Evolutionary conservation across 768 basidiomycete species (phyloP), one percentile per base, ranked within the genome.

Genomic region (Pleurotus tuoliensis): DNA sequence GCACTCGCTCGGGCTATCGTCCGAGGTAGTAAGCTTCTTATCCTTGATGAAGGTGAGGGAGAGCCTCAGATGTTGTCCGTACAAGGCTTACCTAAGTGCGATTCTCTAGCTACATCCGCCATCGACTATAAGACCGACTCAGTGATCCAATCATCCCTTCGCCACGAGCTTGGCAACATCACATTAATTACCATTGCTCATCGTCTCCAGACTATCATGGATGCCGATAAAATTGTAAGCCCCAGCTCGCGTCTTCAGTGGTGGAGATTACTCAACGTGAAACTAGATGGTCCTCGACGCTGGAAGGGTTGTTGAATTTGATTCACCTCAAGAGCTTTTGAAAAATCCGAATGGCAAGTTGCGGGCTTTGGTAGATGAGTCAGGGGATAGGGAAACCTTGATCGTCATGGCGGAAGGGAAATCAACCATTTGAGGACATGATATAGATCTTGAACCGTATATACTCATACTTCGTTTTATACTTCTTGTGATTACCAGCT

Each of bases 1-100:
- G 80, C 83, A 3, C 77, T 85, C 75, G 83, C 84, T 1, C 75
- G 83, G 15, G 83, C 84, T 0, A 67, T 85, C 20, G 67, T 84
- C 25, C 69, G 80, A 13, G 72, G 75, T 18, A 82, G 77, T 60
- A 64, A 76, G 27, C 71, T 84, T 54, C 75, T 85, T 49, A 76
- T 84, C 43, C 71, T 84, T 27, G 84, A 82, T 51, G 83, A 85
- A 58, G 83, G 83, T 39, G 78, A 78, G 53, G 77, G 74, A 50
- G 78, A 77, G 58, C 80, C 80, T 57, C 80, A 79, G 61, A 77
- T 40, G 27, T 25, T 39, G 16, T 30, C 20, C 44, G 45, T n/a
- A 6, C 6, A 11, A 11, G 18, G 2, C 52, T 54, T 15, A 37
- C 3, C 22, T 22, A 16, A 7, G 22, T 38, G 24, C 11, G 15